Evolutionary conservation across 2,329 filamentous ascomycete species (phyloP).

Genomic region (Pyrenochaeta sp.): DNA sequence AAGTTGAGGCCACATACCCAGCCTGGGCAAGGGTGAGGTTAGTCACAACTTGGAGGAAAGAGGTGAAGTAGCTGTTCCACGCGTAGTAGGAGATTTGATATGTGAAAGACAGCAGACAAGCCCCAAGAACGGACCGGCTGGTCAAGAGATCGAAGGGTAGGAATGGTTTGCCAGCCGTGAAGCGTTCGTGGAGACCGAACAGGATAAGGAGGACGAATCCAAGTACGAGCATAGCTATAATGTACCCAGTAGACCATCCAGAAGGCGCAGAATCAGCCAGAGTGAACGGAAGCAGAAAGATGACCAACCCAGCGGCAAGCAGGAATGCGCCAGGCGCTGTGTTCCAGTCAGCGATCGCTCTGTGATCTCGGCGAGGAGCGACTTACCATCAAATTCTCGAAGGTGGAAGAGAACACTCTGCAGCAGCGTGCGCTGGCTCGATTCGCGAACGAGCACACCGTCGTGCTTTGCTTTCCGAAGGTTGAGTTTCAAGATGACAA

Average conservation of each 20-base stretch:
- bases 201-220: slow-evolving; percentile 58
- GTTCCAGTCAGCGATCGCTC: slow-evolving; percentile 26
- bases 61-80: slow-evolving; percentile 50
- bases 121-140: slow-evolving; percentile 68
- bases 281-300: slow-evolving; percentile 61
- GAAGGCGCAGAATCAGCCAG: slow-evolving; percentile 57
- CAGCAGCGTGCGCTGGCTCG: slow-evolving; percentile 54
- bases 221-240: slow-evolving; percentile 60
- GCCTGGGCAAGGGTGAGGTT: slow-evolving; percentile 37
- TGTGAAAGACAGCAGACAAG: slow-evolving; percentile 64
- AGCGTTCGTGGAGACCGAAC: slow-evolving; percentile 63
- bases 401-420: slow-evolving; percentile 53
- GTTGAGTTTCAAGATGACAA: slow-evolving; percentile 58
- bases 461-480: slow-evolving; percentile 65
- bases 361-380: not conserved
- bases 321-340: slow-evolving; percentile 56
- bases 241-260: slow-evolving; percentile 60
- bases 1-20: slow-evolving; percentile 46
- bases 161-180: slow-evolving; percentile 57
- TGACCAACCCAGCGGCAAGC: slow-evolving; percentile 55
- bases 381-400: slow-evolving; percentile 51
- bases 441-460: slow-evolving; percentile 58
- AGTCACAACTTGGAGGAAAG: slow-evolving; percentile 49
- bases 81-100: slow-evolving; percentile 58
- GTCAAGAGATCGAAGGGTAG: slow-evolving; percentile 67